These are phyloP conservation scores for Pestalotiopsis sp. DNA, from an alignment of 2,329 filamentous ascomycete genomes.

Conservation along the genomic window DNA sequence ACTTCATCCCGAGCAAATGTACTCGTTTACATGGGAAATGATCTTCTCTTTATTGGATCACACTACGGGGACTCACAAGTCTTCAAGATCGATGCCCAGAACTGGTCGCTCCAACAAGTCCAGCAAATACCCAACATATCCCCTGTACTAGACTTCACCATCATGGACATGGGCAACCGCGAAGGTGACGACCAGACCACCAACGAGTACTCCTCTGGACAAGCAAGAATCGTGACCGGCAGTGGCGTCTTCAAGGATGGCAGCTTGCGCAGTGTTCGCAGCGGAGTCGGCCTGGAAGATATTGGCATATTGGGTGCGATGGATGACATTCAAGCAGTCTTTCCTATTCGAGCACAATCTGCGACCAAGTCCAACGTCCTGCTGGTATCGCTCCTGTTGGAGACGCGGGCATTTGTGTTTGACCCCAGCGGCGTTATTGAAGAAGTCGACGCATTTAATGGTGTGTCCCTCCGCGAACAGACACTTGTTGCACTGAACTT, in stretches of 20 bases:
- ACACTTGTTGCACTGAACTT: slow-evolving; percentile 75
- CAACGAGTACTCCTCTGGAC: slow-evolving; percentile 92
- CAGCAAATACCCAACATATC: slow-evolving; percentile 85
- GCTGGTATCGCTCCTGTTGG: slow-evolving; percentile 78
- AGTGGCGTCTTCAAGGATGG: slow-evolving; percentile 91
- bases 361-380: slow-evolving; percentile 67
- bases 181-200: slow-evolving; percentile 73
- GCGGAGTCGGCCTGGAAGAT: slow-evolving; percentile 90
- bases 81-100: slow-evolving; percentile 51
- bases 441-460: slow-evolving; percentile 77
- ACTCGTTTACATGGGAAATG: slow-evolving; percentile 75
- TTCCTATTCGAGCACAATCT: slow-evolving; percentile 61
- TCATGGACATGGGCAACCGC: slow-evolving; percentile 94
- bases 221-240: slow-evolving; percentile 89
- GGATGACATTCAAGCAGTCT: slow-evolving; percentile 72
- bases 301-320: slow-evolving; percentile 82
- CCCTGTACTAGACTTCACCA: slow-evolving; percentile 88
- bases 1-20: slow-evolving; percentile 74
- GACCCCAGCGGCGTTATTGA: slow-evolving; percentile 76
- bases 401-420: slow-evolving; percentile 84
- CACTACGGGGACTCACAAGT: slow-evolving; percentile 93
- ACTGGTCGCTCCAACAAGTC: slow-evolving; percentile 51
- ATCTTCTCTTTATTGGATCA: slow-evolving; percentile 83
- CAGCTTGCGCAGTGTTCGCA: slow-evolving; percentile 85
- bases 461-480: slow-evolving; percentile 67